These are phyloP conservation scores for Vaccinium myrtillus DNA, from an alignment of 148 eudicot genomes.

Conservation along the genomic window DNA sequence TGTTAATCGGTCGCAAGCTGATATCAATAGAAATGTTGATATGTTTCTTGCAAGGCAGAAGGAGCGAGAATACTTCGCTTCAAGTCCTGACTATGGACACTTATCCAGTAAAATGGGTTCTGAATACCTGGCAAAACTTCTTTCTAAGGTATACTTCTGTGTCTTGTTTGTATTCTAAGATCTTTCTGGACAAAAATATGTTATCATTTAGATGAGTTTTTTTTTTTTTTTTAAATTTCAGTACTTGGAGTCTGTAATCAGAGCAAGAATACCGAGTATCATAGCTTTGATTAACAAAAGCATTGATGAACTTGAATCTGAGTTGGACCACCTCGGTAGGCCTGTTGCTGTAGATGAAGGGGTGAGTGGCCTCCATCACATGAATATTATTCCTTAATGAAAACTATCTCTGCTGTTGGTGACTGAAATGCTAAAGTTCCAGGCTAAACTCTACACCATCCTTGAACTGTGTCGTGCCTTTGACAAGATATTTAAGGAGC, in stretches of 20 bases:
- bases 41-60: constrained; percentile 61
- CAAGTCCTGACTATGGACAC: constrained; percentile 66
- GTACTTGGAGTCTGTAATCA: constrained; percentile 77
- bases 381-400: neutral
- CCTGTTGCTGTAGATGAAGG: constrained; percentile 86
- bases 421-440: constrained; percentile 19
- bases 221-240: constrained; percentile 23
- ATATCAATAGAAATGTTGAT: constrained; percentile 60
- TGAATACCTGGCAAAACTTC: constrained; percentile 66
- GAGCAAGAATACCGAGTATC: constrained; percentile 75
- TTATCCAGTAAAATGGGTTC: constrained; percentile 68
- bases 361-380: constrained; percentile 39
- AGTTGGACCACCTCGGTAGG: constrained; percentile 79
- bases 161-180: neutral
- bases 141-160: constrained; percentile 41
- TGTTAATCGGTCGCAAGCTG: constrained; percentile 74
- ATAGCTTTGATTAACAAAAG: constrained; percentile 64
- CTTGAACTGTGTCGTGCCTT: constrained; percentile 71
- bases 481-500: constrained; percentile 67
- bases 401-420: neutral
- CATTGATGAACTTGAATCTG: constrained; percentile 79
- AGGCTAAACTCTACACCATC: constrained; percentile 66
- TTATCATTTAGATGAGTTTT: neutral
- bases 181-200: neutral
- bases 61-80: constrained; percentile 60